phyloP scores from a whole-genome alignment of 345 rosid species.

The Gossypium anomalum region DNA sequence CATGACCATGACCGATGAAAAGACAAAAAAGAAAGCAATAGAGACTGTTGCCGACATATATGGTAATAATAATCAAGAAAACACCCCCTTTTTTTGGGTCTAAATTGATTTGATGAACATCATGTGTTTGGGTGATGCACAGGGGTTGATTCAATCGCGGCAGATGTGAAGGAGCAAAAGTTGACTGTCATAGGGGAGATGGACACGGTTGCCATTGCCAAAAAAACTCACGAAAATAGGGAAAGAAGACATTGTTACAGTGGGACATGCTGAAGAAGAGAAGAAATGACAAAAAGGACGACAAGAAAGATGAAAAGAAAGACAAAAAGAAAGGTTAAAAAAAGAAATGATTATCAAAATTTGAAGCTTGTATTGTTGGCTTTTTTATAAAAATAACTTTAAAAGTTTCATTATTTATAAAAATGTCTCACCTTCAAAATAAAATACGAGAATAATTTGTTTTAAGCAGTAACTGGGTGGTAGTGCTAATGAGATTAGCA shows the following conservation, averaged over 20 bases:
- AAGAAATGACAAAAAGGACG: slow-evolving; percentile 15
- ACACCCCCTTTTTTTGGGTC: background rate
- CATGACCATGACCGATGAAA: slow-evolving; percentile 23
- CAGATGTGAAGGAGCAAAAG: slow-evolving; percentile 16
- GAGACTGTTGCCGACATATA: slow-evolving; percentile 33
- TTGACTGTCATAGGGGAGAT: slow-evolving; percentile 15
- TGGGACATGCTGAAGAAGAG: slow-evolving; percentile 30
- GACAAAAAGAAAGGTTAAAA: background rate
- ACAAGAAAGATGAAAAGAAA: slow-evolving; percentile 16
- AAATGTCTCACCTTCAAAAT: too few species aligned
- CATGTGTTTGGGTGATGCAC: background rate
- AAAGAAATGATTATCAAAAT: background rate
- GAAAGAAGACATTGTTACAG: slow-evolving; percentile 20
- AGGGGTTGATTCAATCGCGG: slow-evolving; percentile 34
- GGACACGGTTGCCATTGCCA: slow-evolving; percentile 24
- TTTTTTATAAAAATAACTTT: too few species aligned
- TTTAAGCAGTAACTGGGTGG: too few species aligned
- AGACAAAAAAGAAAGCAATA: slow-evolving; percentile 42
- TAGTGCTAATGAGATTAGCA: too few species aligned
- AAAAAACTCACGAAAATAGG: slow-evolving; percentile 32
- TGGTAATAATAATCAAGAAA: slow-evolving; percentile 11
- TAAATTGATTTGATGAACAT: background rate
- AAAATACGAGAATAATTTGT: too few species aligned
- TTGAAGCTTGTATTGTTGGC: background rate
- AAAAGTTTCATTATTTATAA: too few species aligned